phyloP scores from a whole-genome alignment of 1,284 basidiomycete species.

The Ceraceosorus bombacis region DNA sequence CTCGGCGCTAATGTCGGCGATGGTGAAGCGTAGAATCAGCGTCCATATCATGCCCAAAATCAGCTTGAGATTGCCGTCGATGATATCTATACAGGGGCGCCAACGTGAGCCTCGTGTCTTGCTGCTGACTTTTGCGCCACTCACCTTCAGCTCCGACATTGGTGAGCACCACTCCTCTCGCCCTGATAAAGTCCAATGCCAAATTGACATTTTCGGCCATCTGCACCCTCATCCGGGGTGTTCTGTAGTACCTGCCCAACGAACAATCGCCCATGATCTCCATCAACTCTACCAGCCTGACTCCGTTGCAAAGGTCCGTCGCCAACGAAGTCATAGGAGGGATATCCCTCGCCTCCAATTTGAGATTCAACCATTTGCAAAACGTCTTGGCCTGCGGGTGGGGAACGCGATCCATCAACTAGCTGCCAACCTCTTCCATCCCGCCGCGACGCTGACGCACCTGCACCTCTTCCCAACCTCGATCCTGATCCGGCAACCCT shows the following conservation, averaged over 20 bases:
- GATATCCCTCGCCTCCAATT: constrained; percentile 74
- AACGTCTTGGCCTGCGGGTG: constrained; percentile 34
- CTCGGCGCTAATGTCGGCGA: constrained; percentile 96
- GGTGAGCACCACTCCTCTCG: constrained; percentile 87
- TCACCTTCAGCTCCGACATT: constrained; percentile 91
- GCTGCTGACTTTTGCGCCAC: constrained; percentile 1
- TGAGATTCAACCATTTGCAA: constrained; percentile 65
- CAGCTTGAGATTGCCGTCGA: constrained; percentile 93
- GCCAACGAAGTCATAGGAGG: constrained; percentile 85
- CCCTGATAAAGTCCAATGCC: constrained; percentile 88
- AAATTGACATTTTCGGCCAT: constrained; percentile 97
- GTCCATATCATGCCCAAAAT: constrained; percentile 99
- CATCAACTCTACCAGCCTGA: constrained; percentile 68
- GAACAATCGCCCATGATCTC: constrained; percentile 63
- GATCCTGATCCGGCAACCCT: constrained; percentile 38
- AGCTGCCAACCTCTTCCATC: not conserved
- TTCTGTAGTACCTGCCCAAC: constrained; percentile 81
- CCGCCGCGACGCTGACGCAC: constrained; percentile 3
- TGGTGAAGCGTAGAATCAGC: constrained; percentile 77
- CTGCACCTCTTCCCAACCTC: constrained; percentile 43
- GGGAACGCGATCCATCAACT: too few relatives aligned
- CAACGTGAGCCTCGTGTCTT: not conserved
- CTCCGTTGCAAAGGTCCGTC: constrained; percentile 85
- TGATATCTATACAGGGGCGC: constrained; percentile 64
- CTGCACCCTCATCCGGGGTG: constrained; percentile 83